A percentile compares a stretch with the other conserved stretches of the same genome.
These are phyloP conservation scores for Lecanoromycetidae sp. DNA, from an alignment of 2,329 filamentous ascomycete genomes.

Conservation along the genomic window DNA sequence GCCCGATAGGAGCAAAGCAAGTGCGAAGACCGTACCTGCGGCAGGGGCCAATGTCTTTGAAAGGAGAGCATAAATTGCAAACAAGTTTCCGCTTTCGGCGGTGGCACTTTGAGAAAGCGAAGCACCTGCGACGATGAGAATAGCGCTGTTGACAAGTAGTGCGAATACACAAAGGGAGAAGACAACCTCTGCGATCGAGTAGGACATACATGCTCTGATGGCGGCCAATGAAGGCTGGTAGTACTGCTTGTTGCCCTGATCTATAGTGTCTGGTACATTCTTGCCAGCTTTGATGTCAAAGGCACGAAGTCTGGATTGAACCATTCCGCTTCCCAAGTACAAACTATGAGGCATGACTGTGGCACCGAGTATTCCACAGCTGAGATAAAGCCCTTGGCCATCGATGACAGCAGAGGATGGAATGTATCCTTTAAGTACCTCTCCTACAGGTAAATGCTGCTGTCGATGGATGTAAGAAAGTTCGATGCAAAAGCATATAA, in stretches of 20 bases:
- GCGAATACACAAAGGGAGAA: conserved; percentile 71
- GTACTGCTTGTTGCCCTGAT: conserved; percentile 35
- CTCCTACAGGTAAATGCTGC: conserved; percentile 32
- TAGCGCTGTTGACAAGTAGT: conserved; percentile 71
- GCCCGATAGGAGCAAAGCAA: conserved; percentile 68
- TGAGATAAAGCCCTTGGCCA: conserved; percentile 43
- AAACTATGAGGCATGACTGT: conserved; percentile 50
- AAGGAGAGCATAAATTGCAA: conserved; percentile 67
- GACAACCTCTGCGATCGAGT: conserved; percentile 58
- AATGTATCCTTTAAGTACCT: conserved; percentile 44
- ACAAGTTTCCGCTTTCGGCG: conserved; percentile 62
- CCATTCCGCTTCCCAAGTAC: conserved; percentile 45
- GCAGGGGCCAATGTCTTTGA: conserved; percentile 55
- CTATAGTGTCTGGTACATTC: conserved; percentile 23
- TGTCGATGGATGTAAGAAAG: conserved; percentile 38
- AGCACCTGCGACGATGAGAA: conserved; percentile 69
- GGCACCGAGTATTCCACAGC: conserved; percentile 40
- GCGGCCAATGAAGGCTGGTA: conserved; percentile 62
- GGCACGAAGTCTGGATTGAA: conserved; percentile 41
- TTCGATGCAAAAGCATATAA: conserved; percentile 46
- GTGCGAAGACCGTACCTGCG: conserved; percentile 72
- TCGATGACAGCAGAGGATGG: conserved; percentile 41
- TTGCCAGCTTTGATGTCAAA: conserved; percentile 34
- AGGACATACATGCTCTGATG: conserved; percentile 62
- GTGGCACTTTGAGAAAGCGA: conserved; percentile 53